Base-by-base conservation (phyloP, 257 asterid species). In the Lithospermum erythrorhizon region DNA sequence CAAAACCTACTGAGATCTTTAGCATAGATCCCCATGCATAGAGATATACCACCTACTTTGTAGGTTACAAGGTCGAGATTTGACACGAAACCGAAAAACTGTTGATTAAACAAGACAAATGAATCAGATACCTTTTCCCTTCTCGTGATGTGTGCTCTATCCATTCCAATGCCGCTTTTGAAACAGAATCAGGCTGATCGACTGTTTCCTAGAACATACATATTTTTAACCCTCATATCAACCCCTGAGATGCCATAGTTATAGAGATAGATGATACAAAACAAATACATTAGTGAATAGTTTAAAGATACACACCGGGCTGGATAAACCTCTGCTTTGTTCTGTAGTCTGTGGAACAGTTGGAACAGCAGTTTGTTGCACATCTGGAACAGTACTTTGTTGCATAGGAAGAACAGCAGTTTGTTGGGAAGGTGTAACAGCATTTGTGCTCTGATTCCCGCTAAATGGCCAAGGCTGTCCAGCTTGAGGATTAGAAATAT, bases 381-480 rank as follows among this genome's bases (percentile, higher is more conserved):
- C 49, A 11, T 11, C 49, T 41, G 49, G 49, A 41, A 41, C 15
- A 41, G 49, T 41, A 11, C 5, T 41, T 18, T 41, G 49, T 41
- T 41, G 49, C 49, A 41, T 11, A 13, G 49, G 49, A 41, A 41
- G 49, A 41, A 41, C 87, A 66, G 67, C 80, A 10, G 68, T 75
- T 71, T 77, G 86, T 76, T 74, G 81, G 66, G 72, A 65, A 64
- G 89, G 81, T 5, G 81, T 72, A 52, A 70, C 78, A 41, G 94
- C 74, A 45, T 73, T 77, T 58, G 76, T 55, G 61, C 72, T 80
- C 69, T 80, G 96, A 75, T 63, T 82, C 65, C 89, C 87, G 67
- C 66, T 70, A 35, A 83, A 63, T 76, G 57, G 71, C 95, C 93
- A 84, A 54, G 88, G 80, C 57, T 86, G 95, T 47, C 80, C 87